phyloP scores from a whole-genome alignment of 345 rosid genomes.

The Syzygium aqueum region DNA sequence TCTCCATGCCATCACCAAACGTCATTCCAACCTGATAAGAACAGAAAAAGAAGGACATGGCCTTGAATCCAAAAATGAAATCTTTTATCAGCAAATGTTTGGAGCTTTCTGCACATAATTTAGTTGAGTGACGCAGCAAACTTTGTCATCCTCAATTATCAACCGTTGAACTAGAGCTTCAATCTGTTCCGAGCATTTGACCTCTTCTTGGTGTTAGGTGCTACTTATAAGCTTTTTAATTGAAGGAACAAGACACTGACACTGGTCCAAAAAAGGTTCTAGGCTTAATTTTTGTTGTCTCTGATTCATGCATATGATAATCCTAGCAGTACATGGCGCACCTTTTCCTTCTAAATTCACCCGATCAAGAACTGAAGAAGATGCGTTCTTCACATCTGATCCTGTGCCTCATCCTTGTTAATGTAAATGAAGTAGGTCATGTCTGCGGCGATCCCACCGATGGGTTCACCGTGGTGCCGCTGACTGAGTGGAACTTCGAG shows the following conservation, averaged over 20 bases:
- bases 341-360: background rate
- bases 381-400: background rate
- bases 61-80: background rate
- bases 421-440: background rate
- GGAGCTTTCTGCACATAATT: background rate
- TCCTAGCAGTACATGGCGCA: background rate
- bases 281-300: background rate
- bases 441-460: conserved; percentile 14
- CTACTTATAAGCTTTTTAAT: background rate
- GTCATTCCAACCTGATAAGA: background rate
- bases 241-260: background rate
- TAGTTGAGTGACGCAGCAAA: background rate
- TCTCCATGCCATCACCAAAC: background rate
- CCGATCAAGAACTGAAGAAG: background rate
- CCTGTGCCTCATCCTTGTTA: background rate
- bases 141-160: background rate
- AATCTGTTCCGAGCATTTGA: background rate
- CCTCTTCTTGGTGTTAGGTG: background rate
- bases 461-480: conserved; percentile 14
- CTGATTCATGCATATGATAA: background rate
- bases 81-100: background rate
- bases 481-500: conserved; percentile 13
- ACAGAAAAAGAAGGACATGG: background rate
- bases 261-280: background rate
- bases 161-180: background rate